phyloP scores from a whole-genome alignment of 1,139 yeast species.

The Blastobotrys buckinghamii region DNA sequence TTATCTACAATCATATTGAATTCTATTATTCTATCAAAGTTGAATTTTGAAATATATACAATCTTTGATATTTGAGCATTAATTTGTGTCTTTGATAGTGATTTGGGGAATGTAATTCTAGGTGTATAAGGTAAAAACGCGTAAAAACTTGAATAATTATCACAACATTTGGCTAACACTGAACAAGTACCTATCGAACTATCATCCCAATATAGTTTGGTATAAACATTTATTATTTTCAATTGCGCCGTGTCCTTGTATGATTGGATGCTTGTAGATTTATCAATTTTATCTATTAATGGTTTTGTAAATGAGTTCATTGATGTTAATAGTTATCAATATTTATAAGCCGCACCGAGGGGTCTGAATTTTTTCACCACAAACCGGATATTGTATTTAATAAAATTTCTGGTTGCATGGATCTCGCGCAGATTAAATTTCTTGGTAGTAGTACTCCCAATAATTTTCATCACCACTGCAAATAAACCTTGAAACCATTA shows the following conservation, averaged over 20 bases:
- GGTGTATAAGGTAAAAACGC: neutral
- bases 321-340: neutral
- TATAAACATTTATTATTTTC: neutral
- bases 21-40: neutral
- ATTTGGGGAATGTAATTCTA: neutral
- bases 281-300: neutral
- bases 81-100: neutral
- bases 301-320: neutral
- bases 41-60: neutral
- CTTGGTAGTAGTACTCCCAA: neutral
- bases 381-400: no score
- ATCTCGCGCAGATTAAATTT: no score
- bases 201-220: neutral
- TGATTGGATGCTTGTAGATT: neutral
- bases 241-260: neutral
- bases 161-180: neutral
- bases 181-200: neutral
- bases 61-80: neutral
- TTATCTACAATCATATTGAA: neutral
- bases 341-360: neutral
- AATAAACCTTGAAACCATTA: no score
- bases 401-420: no score
- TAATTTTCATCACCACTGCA: neutral
- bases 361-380: no score
- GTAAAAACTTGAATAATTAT: neutral